Evolutionary conservation across 2,329 filamentous ascomycete species (phyloP), one percentile per base, ranked within the genome.

Genomic region (Claviceps spartinae): DNA sequence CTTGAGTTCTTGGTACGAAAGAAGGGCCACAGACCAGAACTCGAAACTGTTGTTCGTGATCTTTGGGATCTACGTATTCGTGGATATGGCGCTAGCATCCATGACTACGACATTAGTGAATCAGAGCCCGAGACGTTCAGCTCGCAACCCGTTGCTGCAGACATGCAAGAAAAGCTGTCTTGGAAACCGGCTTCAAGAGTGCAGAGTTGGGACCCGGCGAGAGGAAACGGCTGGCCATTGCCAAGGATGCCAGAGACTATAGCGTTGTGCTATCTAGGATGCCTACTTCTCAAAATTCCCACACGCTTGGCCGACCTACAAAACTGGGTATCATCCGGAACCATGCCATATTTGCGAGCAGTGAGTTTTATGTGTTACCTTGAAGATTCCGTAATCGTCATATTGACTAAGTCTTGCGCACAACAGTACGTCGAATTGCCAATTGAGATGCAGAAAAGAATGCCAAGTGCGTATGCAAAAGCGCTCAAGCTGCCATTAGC

Each of bases 1-100:
- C 70, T 88, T 16, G 69, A 79, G 61, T 90, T 84, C 74, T 72
- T 97, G 34, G 72, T 95, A 14, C 70, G 78, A 22, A 71, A 75
- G 5, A 82, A 82, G 63, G 77, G 78, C 0, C 75, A 93, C 47
- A 82, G 84, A 1, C 66, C 72, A 4, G 85, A 95, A 59, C 73
- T 96, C 13, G 88, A 95, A 72, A 82, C 72, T 7, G 74, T 95
- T 9, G 81, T 94, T 5, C 80, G 82, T 54, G 89, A 95, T 63
- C 76, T 98, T 14, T 98, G 93, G 91, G 76, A 83, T 50, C 69
- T 96, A 49, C 79, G 88, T 5, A 71, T 75, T 2, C 69, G 76
- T 40, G 69, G 68, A 20, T 69, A 62, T 66, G 59, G 72, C 56
- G 37, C 71, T 66, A 46, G 68, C 63, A 58, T 67, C 14, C 42